phyloP scores from a whole-genome alignment of 2,329 filamentous ascomycete genomes.

The Hymenoscyphus albidus region DNA sequence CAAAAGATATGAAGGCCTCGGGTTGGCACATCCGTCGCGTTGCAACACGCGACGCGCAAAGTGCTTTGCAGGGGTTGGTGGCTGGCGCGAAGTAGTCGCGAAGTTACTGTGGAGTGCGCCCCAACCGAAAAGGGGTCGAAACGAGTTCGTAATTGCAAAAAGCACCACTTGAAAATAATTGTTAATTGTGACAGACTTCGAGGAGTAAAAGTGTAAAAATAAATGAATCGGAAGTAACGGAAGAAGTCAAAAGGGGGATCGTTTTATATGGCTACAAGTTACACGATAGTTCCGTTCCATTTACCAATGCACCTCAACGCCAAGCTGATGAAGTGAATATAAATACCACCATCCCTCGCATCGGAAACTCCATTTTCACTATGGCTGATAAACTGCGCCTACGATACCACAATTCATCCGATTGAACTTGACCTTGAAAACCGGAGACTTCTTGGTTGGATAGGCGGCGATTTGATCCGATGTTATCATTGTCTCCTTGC shows the following conservation, averaged over 20 bases:
- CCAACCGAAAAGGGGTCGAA: no score
- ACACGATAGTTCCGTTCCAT: not conserved
- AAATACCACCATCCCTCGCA: not conserved
- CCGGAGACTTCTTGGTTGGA: conserved; percentile 91
- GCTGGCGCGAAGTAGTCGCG: not conserved
- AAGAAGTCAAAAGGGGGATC: not conserved
- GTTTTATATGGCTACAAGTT: not conserved
- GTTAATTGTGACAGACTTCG: not conserved
- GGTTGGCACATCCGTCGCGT: not conserved
- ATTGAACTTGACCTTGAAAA: conserved; percentile 90
- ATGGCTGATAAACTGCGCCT: conserved; percentile 59
- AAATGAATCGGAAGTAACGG: not conserved
- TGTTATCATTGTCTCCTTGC: conserved; percentile 84
- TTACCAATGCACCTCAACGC: conserved; percentile 2
- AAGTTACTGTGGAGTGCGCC: no score
- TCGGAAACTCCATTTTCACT: conserved; percentile 1
- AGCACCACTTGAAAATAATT: not conserved
- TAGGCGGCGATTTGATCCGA: conserved; percentile 94
- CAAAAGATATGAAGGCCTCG: not conserved
- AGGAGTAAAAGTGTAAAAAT: not conserved
- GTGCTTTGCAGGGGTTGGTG: not conserved
- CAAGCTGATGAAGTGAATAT: not conserved
- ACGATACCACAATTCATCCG: conserved; percentile 92
- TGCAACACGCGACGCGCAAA: not conserved
- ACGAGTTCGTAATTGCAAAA: no score